Conservation (phyloP, 768 basidiomycete species). For the Dioszegia aurantiaca region DNA sequence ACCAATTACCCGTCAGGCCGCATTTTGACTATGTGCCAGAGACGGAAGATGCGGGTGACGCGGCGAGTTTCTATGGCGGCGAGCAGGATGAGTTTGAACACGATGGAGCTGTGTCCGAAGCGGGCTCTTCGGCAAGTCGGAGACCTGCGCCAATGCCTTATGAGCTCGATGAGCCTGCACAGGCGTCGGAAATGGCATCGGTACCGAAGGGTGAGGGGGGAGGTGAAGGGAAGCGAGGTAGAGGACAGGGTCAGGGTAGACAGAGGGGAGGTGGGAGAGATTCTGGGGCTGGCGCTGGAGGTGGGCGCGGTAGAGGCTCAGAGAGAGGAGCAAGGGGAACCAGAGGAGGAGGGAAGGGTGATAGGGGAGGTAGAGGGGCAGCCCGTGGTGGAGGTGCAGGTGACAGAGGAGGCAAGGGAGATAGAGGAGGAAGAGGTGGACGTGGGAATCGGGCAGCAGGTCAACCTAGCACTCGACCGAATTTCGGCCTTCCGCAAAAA, state of each 20-base stretch:
- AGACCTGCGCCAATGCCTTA: conserved; percentile 41
- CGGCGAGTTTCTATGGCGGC: conserved; percentile 28
- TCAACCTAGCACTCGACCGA: conserved; percentile 9
- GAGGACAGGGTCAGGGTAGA: conserved; percentile 5
- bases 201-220: not conserved
- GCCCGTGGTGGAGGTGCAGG: conserved; percentile 13
- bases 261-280: conserved; percentile 16
- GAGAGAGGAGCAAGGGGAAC: conserved; percentile 17
- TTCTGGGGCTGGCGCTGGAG: not conserved
- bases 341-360: not conserved
- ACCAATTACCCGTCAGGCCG: conserved; percentile 35
- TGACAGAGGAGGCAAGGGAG: conserved; percentile 23
- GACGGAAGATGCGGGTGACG: conserved; percentile 22
- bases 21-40: conserved; percentile 45
- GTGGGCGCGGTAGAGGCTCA: conserved; percentile 11
- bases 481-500: not conserved
- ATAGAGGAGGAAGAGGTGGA: conserved; percentile 21
- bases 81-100: conserved; percentile 13
- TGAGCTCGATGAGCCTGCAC: conserved; percentile 25
- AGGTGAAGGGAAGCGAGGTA: conserved; percentile 7
- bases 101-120: conserved; percentile 23
- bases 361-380: not conserved
- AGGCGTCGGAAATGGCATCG: not conserved
- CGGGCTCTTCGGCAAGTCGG: conserved; percentile 23
- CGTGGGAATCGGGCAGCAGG: conserved; percentile 9